Evolutionary conservation across 2,329 filamentous ascomycete genomes (phyloP), one percentile per base, ranked within the genome.

Genomic region (Fusarium cicatricum): DNA sequence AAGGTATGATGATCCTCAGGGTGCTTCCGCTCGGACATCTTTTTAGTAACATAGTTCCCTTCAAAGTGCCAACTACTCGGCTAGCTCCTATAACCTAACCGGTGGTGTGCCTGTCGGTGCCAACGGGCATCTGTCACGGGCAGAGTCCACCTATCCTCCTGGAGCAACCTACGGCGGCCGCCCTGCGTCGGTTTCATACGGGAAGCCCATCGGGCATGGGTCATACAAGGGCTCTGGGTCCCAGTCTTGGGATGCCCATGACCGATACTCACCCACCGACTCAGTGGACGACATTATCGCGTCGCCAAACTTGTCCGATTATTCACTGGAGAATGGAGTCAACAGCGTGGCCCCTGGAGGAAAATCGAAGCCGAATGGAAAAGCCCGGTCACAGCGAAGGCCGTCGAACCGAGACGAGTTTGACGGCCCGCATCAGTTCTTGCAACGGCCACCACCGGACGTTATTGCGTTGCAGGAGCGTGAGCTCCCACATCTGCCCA

Each of bases 361-460:
- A 33, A 82, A 80, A 64, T 72, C 75, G 54, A 84, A 82, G 66
- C 70, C 72, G 36, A 75, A 74, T 42, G 76, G 77, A 44, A 84
- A 84, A 68, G 74, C 76, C 45, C 78, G 81, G 34, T 77, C 83
- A 14, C 88, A 90, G 70, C 83, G 90, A 66, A 84, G 89, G 26
- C 86, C 90, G 21, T 91, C 89, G 36, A 93, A 93, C 77, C 84
- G 91, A 57, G 91, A 96, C 79, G 91, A 95, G 75, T 96, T 96
- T 75, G 91, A 95, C 75, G 91, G 91, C 3, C 91, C 91, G 9
- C 90, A 92, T 66, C 91, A 96, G 73, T 88, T 92, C 64, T 80
- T 96, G 62, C 87, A 90, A 61, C 85, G 87, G 39, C 91, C 90
- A 33, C 82, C 88, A 17, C 82, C 87, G 50, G 86, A 88, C 61